Conservation (phyloP, 2,329 filamentous ascomycete species). For the Penicillium sp. region DNA sequence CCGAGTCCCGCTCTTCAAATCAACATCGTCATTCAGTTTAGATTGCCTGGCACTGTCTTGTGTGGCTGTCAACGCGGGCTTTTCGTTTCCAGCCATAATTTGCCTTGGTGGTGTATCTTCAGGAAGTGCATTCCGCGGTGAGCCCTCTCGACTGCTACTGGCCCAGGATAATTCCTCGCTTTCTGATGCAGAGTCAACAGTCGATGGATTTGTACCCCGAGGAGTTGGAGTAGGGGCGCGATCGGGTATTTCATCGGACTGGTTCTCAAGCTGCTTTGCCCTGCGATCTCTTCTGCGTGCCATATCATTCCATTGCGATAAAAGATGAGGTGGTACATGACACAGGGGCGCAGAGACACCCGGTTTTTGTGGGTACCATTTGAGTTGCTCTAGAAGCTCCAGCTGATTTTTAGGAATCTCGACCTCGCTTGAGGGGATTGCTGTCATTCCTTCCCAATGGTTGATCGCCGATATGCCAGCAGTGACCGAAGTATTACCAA, state of each 20-base stretch:
- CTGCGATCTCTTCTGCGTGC: conserved; percentile 15
- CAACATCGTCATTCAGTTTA: background rate
- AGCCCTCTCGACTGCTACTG: background rate
- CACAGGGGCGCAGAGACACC: conserved; percentile 29
- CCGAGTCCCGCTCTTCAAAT: background rate
- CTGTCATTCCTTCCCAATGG: conserved; percentile 36
- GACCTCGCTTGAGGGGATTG: conserved; percentile 46
- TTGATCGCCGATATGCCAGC: conserved; percentile 4
- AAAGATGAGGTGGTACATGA: conserved; percentile 37
- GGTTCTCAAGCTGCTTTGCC: conserved; percentile 3
- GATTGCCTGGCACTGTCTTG: background rate
- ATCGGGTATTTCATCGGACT: conserved; percentile 1
- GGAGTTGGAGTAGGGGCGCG: conserved; percentile 10
- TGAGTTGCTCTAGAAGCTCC: conserved; percentile 47
- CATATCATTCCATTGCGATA: conserved; percentile 40
- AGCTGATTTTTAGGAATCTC: conserved; percentile 53
- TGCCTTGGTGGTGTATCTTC: conserved; percentile 24
- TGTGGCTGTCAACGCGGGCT: background rate
- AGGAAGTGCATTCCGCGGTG: conserved; percentile 22
- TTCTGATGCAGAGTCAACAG: conserved; percentile 8
- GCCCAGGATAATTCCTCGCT: background rate
- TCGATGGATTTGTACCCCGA: conserved; percentile 20
- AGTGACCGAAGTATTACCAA: background rate
- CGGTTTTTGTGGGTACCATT: conserved; percentile 38
- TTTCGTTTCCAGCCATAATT: background rate